Evolutionary conservation across 352 stramenopile genomes (phyloP).

Genomic region (Phytophthora citrophthora): DNA sequence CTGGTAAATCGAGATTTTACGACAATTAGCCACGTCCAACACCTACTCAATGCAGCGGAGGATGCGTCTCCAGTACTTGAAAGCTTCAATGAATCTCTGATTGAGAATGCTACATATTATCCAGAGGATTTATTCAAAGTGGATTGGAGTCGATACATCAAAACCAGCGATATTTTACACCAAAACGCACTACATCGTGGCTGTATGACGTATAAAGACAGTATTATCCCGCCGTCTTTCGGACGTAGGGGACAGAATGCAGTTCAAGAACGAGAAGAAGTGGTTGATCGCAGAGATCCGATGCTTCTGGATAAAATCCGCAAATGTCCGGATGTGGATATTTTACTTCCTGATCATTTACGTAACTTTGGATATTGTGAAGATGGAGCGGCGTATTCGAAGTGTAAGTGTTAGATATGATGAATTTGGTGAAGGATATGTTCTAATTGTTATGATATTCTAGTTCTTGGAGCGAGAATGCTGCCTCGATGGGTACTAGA

Average conservation of each 20-base stretch:
- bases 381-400: constrained; percentile 64
- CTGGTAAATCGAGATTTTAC: constrained; percentile 11
- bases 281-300: constrained; percentile 40
- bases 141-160: constrained; percentile 37
- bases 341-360: constrained; percentile 60
- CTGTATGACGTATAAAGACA: constrained; percentile 49
- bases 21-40: constrained; percentile 7
- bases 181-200: constrained; percentile 41
- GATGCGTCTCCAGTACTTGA: constrained; percentile 15
- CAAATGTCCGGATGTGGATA: constrained; percentile 63
- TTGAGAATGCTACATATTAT: constrained; percentile 43
- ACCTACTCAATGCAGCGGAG: constrained; percentile 26
- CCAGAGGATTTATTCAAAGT: constrained; percentile 36
- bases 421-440: not conserved
- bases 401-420: constrained; percentile 47
- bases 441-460: not conserved
- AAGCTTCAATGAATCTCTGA: constrained; percentile 8
- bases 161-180: constrained; percentile 43
- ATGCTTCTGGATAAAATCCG: constrained; percentile 50
- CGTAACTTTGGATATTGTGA: constrained; percentile 75
- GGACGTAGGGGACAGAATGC: constrained; percentile 21
- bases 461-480: constrained; percentile 50
- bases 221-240: constrained; percentile 48
- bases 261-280: constrained; percentile 3
- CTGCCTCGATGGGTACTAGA: constrained; percentile 56